phyloP scores from a whole-genome alignment of 1,284 basidiomycete species.

The Coriolopsis trogii region DNA sequence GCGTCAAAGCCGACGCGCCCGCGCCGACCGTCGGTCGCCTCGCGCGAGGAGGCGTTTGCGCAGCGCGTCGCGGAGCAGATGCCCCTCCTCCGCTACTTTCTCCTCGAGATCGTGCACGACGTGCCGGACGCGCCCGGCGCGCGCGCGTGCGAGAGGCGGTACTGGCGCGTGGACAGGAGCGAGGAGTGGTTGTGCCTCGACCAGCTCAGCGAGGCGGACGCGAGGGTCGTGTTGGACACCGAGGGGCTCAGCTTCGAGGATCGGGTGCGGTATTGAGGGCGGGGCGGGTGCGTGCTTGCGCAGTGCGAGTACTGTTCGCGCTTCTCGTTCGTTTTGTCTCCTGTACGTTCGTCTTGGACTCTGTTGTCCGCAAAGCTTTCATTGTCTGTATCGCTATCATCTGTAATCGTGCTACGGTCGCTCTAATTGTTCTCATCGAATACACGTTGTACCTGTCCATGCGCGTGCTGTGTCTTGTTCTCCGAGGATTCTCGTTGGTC shows the following conservation, averaged over 20 bases:
- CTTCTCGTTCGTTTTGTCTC: too few relatives aligned
- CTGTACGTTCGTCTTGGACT: too few relatives aligned
- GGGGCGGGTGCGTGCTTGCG: too few relatives aligned
- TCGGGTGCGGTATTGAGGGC: slow-evolving; percentile 15
- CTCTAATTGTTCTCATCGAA: too few relatives aligned
- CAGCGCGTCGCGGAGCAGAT: slow-evolving; percentile 6
- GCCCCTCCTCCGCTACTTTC: slow-evolving; percentile 12
- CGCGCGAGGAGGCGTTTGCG: slow-evolving; percentile 8
- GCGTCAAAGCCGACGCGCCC: not conserved
- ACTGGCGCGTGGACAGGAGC: slow-evolving; percentile 15
- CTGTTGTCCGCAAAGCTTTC: too few relatives aligned
- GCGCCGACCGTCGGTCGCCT: not conserved
- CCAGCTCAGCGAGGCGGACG: slow-evolving; percentile 3
- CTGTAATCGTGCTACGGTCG: too few relatives aligned
- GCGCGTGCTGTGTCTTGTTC: too few relatives aligned
- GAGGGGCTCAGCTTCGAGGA: slow-evolving; percentile 15
- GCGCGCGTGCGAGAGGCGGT: slow-evolving; percentile 6
- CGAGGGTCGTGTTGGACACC: slow-evolving; percentile 4
- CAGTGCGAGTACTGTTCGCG: too few relatives aligned
- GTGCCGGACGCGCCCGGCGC: not conserved
- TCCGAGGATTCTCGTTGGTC: too few relatives aligned
- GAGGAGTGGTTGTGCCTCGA: slow-evolving; percentile 18
- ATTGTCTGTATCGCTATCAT: too few relatives aligned
- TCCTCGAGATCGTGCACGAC: slow-evolving; percentile 15
- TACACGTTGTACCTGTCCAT: too few relatives aligned